Evolutionary conservation across 2,329 filamentous ascomycete genomes (phyloP).

Genomic region (Nigrospora oryzae): DNA sequence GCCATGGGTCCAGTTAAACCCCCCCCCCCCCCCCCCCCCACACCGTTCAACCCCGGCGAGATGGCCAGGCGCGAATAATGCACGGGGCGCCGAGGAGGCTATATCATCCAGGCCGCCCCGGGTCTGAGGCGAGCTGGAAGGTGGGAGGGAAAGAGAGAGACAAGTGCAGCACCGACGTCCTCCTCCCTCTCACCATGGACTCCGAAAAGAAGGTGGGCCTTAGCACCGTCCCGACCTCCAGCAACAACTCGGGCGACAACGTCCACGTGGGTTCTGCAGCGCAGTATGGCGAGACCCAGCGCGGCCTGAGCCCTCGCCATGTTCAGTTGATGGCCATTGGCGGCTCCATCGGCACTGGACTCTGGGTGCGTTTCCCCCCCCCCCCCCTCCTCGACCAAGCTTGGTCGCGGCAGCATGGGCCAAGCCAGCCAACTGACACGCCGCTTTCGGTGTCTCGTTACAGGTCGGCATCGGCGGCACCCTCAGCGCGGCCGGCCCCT

Average conservation of each 20-base stretch:
- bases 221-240: constrained; percentile 1
- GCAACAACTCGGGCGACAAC: constrained; percentile 2
- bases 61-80: too few relatives aligned
- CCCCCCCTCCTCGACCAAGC: too few relatives aligned
- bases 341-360: constrained; percentile 35
- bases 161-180: too few relatives aligned
- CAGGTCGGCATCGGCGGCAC: constrained; percentile 33
- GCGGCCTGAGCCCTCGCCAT: constrained; percentile 25
- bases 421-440: too few relatives aligned
- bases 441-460: background rate
- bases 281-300: constrained; percentile 10
- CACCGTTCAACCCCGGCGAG: too few relatives aligned
- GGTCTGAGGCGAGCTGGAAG: too few relatives aligned
- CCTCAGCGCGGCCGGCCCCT: constrained; percentile 30
- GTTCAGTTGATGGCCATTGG: constrained; percentile 42
- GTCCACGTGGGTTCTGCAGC: background rate
- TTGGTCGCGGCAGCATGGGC: too few relatives aligned
- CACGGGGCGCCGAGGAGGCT: too few relatives aligned
- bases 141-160: too few relatives aligned
- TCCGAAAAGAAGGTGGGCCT: constrained; percentile 2
- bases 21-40: too few relatives aligned
- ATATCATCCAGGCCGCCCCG: too few relatives aligned
- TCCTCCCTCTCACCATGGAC: background rate
- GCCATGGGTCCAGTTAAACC: too few relatives aligned
- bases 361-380: constrained; percentile 20